These are phyloP conservation scores for Solanum tarijense DNA, from an alignment of 257 asterid species.

Conservation along the genomic window DNA sequence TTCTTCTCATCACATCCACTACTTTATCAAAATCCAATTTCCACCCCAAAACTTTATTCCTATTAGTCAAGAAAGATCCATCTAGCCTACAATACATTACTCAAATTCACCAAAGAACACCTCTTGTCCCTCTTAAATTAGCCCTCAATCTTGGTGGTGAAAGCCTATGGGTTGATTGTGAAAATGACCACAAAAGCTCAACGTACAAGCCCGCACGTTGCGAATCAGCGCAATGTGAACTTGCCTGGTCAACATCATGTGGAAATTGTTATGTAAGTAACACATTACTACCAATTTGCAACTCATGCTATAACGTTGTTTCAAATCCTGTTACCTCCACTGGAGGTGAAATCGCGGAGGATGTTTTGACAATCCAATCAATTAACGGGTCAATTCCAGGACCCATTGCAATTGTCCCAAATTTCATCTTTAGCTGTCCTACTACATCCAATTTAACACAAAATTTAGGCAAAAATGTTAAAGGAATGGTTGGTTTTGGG, in stretches of 20 bases:
- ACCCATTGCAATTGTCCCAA: not conserved
- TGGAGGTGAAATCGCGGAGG: not conserved
- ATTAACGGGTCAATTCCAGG: not conserved
- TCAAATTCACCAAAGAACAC: not conserved
- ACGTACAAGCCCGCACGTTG: not conserved
- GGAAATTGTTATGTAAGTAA: not conserved
- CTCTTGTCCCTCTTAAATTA: not conserved
- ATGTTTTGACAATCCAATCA: slow-evolving; percentile 1
- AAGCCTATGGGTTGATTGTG: not conserved
- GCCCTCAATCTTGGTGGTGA: not conserved
- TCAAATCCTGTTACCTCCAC: not conserved
- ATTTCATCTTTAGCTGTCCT: not conserved
- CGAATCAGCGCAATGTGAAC: not conserved
- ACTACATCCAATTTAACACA: not conserved
- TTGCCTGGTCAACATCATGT: not conserved
- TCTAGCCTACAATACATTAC: not conserved
- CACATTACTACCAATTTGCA: not conserved
- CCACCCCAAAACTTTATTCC: not conserved
- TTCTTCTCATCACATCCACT: not conserved
- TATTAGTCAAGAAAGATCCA: not conserved
- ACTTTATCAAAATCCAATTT: not conserved
- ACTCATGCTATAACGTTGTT: not conserved
- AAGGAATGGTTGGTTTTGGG: slow-evolving; percentile 13
- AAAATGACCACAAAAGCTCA: not conserved
- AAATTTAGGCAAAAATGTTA: not conserved